Percentiles rank a stretch among this genome's conserved stretches.
phyloP scores from a whole-genome alignment of 805 yeast genomes.

The Scheffersomyces coipomensis region DNA sequence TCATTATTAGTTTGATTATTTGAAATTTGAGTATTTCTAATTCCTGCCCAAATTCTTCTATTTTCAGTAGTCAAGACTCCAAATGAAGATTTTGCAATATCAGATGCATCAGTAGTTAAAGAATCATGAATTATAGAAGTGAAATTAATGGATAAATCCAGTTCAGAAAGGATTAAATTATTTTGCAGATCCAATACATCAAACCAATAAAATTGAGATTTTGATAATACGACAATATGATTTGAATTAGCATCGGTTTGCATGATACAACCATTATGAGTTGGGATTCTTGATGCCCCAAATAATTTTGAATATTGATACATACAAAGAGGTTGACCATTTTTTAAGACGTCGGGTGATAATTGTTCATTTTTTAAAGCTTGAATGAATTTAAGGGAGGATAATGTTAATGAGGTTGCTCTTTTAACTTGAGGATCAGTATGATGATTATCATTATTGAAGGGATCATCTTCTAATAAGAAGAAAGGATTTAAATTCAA shows the following conservation, averaged over 20 bases:
- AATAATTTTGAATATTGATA: conserved; percentile 85
- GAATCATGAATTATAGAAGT: conserved; percentile 78
- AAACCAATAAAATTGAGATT: conserved; percentile 93
- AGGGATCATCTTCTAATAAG: conserved; percentile 88
- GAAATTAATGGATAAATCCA: conserved; percentile 72
- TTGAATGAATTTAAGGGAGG: conserved; percentile 75
- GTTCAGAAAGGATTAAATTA: conserved; percentile 70
- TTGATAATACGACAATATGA: conserved; percentile 78
- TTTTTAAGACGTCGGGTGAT: conserved; percentile 65
- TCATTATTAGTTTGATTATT: conserved; percentile 59
- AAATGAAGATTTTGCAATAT: conserved; percentile 73
- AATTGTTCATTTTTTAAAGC: conserved; percentile 75
- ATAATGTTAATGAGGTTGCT: conserved; percentile 75
- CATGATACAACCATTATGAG: conserved; percentile 75
- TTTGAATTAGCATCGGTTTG: conserved; percentile 74
- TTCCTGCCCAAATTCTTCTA: conserved; percentile 80
- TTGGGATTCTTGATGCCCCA: conserved; percentile 87
- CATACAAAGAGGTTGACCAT: conserved; percentile 74
- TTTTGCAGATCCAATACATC: conserved; percentile 78
- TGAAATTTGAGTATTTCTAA: conserved; percentile 51
- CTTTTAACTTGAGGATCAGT: conserved; percentile 64
- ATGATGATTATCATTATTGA: conserved; percentile 51
- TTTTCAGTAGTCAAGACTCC: conserved; percentile 91
- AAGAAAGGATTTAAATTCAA: conserved; percentile 88
- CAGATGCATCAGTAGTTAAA: conserved; percentile 47